phyloP scores from a whole-genome alignment of 2,329 filamentous ascomycete species.

The Aureobasidium leucospermi region DNA sequence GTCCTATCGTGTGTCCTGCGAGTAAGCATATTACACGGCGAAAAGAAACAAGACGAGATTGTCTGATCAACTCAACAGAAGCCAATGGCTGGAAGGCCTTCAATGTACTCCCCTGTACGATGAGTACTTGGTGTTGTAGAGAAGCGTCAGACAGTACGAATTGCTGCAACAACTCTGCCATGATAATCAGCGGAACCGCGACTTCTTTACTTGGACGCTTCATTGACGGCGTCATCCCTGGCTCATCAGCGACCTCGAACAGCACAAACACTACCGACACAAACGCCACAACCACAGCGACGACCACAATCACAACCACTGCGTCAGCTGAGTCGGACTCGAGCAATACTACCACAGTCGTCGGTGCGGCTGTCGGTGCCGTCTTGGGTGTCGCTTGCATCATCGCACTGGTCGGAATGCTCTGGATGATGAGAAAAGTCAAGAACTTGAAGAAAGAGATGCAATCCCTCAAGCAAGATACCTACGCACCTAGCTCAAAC shows the following conservation, averaged over 20 bases:
- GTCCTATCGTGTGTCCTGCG: not conserved
- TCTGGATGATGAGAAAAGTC: constrained; percentile 9
- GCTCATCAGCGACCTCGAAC: not conserved
- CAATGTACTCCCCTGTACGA: constrained; percentile 3
- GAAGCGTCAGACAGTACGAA: not conserved
- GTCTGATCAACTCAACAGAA: not conserved
- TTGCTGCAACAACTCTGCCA: not conserved
- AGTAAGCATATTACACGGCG: not conserved
- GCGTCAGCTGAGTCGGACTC: not conserved
- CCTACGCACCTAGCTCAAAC: not conserved
- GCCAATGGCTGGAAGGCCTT: not conserved
- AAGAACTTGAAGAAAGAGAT: constrained; percentile 7
- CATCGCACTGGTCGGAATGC: not conserved
- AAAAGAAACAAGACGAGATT: not conserved
- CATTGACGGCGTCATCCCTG: not conserved
- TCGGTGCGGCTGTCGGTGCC: constrained; percentile 9
- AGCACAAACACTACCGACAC: not conserved
- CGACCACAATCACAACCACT: constrained; percentile 6
- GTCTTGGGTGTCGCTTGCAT: constrained; percentile 6
- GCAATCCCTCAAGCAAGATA: not conserved
- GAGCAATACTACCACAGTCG: not conserved
- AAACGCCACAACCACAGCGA: not conserved
- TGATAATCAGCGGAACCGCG: not conserved
- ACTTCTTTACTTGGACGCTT: constrained; percentile 2
- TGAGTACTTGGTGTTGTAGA: not conserved